These are phyloP conservation scores for Juglanconis juglandina DNA, from an alignment of 2,329 filamentous ascomycete genomes.

Conservation along the genomic window DNA sequence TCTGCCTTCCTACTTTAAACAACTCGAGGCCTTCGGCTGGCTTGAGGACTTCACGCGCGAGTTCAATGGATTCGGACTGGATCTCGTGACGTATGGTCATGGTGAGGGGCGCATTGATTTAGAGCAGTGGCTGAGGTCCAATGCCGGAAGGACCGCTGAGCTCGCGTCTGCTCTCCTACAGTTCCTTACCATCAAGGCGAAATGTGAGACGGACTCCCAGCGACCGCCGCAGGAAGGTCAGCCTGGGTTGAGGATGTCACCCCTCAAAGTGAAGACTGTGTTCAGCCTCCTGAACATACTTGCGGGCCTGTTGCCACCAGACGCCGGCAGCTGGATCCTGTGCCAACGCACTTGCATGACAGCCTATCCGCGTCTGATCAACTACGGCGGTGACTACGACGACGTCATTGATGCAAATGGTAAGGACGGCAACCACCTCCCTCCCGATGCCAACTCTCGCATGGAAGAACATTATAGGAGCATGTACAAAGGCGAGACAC, in stretches of 20 bases:
- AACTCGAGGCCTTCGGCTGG: slow-evolving; percentile 80
- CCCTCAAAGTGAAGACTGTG: slow-evolving; percentile 81
- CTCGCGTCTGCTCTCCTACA: slow-evolving; percentile 71
- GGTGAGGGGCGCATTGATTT: slow-evolving; percentile 77
- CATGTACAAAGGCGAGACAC: slow-evolving; percentile 91
- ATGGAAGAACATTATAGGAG: slow-evolving; percentile 98
- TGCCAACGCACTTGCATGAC: slow-evolving; percentile 88
- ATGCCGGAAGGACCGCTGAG: slow-evolving; percentile 62
- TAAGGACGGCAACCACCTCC: slow-evolving; percentile 74
- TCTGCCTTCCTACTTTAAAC: slow-evolving; percentile 69
- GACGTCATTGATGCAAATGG: slow-evolving; percentile 87
- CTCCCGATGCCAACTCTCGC: slow-evolving; percentile 73
- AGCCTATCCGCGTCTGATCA: slow-evolving; percentile 89
- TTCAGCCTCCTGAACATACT: slow-evolving; percentile 76
- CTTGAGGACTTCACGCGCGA: slow-evolving; percentile 75
- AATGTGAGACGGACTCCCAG: slow-evolving; percentile 73
- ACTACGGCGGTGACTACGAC: slow-evolving; percentile 90
- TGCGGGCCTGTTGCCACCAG: slow-evolving; percentile 59
- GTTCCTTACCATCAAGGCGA: slow-evolving; percentile 80
- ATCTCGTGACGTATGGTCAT: slow-evolving; percentile 82
- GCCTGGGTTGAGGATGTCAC: slow-evolving; percentile 58
- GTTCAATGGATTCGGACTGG: slow-evolving; percentile 79
- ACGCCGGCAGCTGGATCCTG: slow-evolving; percentile 65
- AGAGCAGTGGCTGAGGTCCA: slow-evolving; percentile 72
- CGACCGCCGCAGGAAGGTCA: slow-evolving; percentile 59